Conservation (phyloP, 495 filamentous ascomycete genomes). For the Immersiella caudata region DNA sequence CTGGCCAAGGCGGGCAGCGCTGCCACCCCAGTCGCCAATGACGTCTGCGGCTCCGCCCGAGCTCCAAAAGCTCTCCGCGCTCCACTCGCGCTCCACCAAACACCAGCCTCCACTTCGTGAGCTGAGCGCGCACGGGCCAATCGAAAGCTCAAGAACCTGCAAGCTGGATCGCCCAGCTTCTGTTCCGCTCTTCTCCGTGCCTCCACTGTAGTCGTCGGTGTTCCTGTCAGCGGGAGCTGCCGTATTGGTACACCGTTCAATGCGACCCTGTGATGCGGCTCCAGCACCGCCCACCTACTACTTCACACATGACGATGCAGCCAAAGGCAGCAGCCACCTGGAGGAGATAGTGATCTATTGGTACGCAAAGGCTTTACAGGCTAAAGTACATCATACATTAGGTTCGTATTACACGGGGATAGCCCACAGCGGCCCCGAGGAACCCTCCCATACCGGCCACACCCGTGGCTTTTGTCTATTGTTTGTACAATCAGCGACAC, state of each 20-base stretch:
- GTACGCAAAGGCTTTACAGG: background rate
- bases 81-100: background rate
- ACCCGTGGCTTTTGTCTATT: background rate
- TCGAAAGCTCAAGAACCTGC: constrained; percentile 24
- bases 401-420: background rate
- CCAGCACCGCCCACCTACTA: background rate
- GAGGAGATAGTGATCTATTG: constrained; percentile 8
- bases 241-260: background rate
- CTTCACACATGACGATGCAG: background rate
- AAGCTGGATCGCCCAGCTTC: background rate
- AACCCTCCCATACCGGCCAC: constrained; percentile 13
- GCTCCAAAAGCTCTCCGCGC: constrained; percentile 3
- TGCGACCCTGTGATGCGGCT: too few species aligned
- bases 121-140: constrained; percentile 23
- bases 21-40: constrained; percentile 30
- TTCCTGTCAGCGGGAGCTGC: background rate
- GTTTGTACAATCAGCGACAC: constrained; percentile 10
- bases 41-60: constrained; percentile 35
- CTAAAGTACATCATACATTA: constrained; percentile 7
- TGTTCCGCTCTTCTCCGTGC: constrained; percentile 9
- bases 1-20: constrained; percentile 2
- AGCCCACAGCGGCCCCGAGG: background rate
- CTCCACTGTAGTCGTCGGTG: background rate
- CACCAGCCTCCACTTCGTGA: background rate
- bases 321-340: background rate